Evolutionary conservation across 2,329 filamentous ascomycete genomes (phyloP).

Genomic region (Aspergillus uvarum): DNA sequence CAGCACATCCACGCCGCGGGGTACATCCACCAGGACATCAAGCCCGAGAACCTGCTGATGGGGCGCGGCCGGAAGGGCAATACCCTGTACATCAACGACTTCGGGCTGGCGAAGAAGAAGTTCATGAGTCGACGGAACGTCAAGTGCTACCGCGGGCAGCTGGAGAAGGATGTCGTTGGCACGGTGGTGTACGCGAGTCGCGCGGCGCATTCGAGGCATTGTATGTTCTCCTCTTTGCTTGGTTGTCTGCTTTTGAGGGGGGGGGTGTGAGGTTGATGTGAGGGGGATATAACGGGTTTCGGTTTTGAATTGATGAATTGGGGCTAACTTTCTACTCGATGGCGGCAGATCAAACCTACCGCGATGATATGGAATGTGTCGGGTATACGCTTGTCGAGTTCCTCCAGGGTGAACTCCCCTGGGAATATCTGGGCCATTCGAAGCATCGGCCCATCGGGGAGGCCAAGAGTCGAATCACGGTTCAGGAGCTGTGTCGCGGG

Average conservation of each 20-base stretch:
- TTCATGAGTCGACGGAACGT: not conserved
- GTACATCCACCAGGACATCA: not conserved
- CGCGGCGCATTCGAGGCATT: not conserved
- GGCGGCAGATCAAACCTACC: not conserved
- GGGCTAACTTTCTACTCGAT: no score
- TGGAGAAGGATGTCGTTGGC: not conserved
- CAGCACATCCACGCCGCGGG: not conserved
- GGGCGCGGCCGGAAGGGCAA: not conserved
- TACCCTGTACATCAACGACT: not conserved
- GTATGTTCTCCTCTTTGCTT: not conserved
- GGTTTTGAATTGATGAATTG: not conserved
- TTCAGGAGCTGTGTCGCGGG: not conserved
- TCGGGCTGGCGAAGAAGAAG: not conserved
- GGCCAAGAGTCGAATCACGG: not conserved
- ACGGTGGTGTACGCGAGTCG: not conserved
- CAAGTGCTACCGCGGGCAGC: not conserved
- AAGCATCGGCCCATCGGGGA: not conserved
- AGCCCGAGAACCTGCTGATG: not conserved
- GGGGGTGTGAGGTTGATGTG: no score
- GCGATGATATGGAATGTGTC: not conserved
- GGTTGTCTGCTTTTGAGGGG: not conserved
- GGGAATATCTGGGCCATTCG: not conserved
- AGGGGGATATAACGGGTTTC: not conserved
- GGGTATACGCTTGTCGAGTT: slow-evolving; percentile 1
- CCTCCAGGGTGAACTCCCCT: not conserved